phyloP scores from a whole-genome alignment of 2,329 filamentous ascomycete species.

The Cryphonectria japonica region DNA sequence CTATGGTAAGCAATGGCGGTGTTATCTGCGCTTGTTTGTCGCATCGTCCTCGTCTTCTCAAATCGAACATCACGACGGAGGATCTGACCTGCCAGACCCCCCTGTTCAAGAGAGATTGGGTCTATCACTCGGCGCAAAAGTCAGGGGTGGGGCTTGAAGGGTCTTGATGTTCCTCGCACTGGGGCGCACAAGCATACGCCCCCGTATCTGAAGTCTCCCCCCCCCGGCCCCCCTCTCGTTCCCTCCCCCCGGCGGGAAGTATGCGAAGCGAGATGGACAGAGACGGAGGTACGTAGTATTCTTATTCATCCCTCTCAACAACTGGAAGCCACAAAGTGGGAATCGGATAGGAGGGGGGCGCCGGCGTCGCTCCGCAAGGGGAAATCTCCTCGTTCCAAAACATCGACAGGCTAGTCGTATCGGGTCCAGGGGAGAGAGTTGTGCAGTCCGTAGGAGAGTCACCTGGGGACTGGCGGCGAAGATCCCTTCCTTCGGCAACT shows the following conservation, averaged over 20 bases:
- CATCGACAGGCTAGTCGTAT: constrained; percentile 10
- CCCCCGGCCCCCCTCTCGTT: background rate
- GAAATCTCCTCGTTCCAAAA: constrained; percentile 17
- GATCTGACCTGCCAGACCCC: constrained; percentile 23
- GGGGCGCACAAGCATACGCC: constrained; percentile 3
- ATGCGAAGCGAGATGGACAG: constrained; percentile 1
- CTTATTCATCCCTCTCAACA: constrained; percentile 1
- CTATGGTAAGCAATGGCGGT: background rate
- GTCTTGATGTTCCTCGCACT: constrained; percentile 7
- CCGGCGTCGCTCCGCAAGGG: constrained; percentile 17
- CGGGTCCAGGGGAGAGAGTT: background rate
- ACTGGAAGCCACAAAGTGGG: constrained; percentile 11
- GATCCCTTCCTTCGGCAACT: constrained; percentile 7
- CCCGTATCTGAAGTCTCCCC: constrained; percentile 17
- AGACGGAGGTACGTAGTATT: constrained; percentile 20
- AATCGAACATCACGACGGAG: constrained; percentile 13
- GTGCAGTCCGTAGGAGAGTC: background rate
- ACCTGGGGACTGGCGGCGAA: background rate
- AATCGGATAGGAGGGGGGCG: constrained; percentile 10
- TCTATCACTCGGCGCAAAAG: constrained; percentile 27
- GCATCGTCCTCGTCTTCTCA: background rate
- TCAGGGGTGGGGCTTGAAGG: constrained; percentile 25
- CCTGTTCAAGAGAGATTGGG: constrained; percentile 26
- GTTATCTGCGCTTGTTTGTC: background rate
- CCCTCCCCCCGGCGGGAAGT: background rate